Evolutionary conservation across 169 alveolate genomes (phyloP), one percentile per base, ranked within the genome.

Genomic region (Theileria sp.): DNA sequence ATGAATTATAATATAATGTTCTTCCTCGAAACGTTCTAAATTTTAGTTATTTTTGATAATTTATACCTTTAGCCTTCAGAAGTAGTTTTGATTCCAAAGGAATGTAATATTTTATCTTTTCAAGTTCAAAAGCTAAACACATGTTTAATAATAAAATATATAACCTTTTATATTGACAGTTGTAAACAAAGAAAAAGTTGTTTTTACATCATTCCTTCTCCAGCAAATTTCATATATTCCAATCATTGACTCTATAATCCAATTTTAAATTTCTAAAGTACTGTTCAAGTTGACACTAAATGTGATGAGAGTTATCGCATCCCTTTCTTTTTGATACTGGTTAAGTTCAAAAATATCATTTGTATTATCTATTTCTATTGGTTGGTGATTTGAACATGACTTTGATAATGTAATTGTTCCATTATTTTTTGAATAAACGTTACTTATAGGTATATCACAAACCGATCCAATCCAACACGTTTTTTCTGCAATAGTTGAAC

Each of bases 391-490:
- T 25, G 28, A 54, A 77, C 82, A 76, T 0, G 84, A 26, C 38
- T 70, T 70, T 15, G 68, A 70, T 7, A 70, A 15, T 25, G 66
- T 15, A 68, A 70, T 21, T 70, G 66, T n/a, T 5, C 77, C 77
- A 26, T 1, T 19, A 17, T 7, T 60, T 19, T 70, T 70, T 25
- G 30, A n/a, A 60, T 25, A 19, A 28, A 34, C 0, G 2, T 25
- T 60, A 32, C 2, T 25, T 32, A 21, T 36, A 15, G 30, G n/a
- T 19, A 70, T 36, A n/a, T 50, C 44, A 36, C 80, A 74, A 21
- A 6, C 9, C 9, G 80, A 19, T 44, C 80, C 80, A 36, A 54
- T 36, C 80, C 80, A 74, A 28, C 80, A 74, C 19, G 7, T 13
- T 17, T 64, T 1, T 26, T 23, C 23, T n/a, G 17, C 10, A 38